A percentile compares a stretch with the other conserved stretches of the same genome.
Evolutionary conservation across 2,329 filamentous ascomycete genomes (phyloP).

Genomic region (Colletotrichum acutatum): DNA sequence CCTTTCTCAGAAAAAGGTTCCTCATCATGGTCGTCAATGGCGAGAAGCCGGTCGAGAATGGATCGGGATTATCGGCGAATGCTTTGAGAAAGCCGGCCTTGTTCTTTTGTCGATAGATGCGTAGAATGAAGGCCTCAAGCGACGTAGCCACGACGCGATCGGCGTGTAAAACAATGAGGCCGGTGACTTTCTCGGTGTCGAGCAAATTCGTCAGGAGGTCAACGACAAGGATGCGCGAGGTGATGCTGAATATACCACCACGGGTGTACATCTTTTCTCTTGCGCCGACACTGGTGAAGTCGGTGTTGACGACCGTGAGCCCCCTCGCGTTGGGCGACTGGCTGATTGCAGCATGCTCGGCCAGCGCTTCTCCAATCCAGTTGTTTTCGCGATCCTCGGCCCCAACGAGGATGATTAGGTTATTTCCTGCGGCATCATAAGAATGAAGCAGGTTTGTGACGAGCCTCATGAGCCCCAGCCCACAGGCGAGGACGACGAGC

Average conservation of each 20-base stretch:
- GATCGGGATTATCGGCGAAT: slow-evolving; percentile 93
- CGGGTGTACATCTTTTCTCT: slow-evolving; percentile 91
- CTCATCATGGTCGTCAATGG: slow-evolving; percentile 91
- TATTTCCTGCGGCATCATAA: slow-evolving; percentile 95
- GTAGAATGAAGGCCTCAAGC: slow-evolving; percentile 92
- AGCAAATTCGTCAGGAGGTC: slow-evolving; percentile 89
- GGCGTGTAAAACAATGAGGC: slow-evolving; percentile 87
- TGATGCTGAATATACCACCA: slow-evolving; percentile 95
- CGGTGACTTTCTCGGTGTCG: slow-evolving; percentile 85
- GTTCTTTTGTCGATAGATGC: slow-evolving; percentile 95
- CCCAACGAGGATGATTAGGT: slow-evolving; percentile 87
- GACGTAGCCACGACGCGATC: slow-evolving; percentile 89
- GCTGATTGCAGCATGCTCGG: slow-evolving; percentile 94
- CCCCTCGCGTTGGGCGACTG: slow-evolving; percentile 84
- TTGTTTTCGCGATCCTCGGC: slow-evolving; percentile 94
- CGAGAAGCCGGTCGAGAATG: slow-evolving; percentile 88
- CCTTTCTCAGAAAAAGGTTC: slow-evolving; percentile 89
- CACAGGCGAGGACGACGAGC: slow-evolving; percentile 89
- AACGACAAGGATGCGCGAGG: slow-evolving; percentile 93
- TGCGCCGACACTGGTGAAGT: slow-evolving; percentile 86
- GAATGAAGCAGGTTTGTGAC: slow-evolving; percentile 97
- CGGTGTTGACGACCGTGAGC: slow-evolving; percentile 92
- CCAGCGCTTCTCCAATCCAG: slow-evolving; percentile 96
- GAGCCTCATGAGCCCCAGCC: slow-evolving; percentile 90
- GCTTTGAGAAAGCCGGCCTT: slow-evolving; percentile 94